phyloP scores from a whole-genome alignment of 2,329 filamentous ascomycete genomes.

The Trichophyton mentagrophytes region DNA sequence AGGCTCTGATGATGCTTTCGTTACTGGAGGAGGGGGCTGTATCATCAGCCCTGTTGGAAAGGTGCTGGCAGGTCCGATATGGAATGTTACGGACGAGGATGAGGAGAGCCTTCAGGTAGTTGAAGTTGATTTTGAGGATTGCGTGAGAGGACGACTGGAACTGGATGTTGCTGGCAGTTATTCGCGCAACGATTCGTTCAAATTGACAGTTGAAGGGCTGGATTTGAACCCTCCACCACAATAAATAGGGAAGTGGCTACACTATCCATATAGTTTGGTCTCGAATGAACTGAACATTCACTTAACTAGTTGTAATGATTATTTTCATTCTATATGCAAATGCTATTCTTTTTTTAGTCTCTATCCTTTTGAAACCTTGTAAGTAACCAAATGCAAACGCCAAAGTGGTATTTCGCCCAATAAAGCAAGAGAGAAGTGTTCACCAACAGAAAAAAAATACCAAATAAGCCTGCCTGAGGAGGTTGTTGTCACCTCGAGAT shows the following conservation, averaged over 20 bases:
- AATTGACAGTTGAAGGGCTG: constrained; percentile 46
- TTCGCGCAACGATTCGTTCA: constrained; percentile 57
- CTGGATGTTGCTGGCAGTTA: constrained; percentile 78
- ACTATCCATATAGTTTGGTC: background rate
- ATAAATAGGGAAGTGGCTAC: background rate
- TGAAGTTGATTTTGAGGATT: constrained; percentile 80
- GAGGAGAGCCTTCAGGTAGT: constrained; percentile 48
- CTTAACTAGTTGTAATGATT: background rate
- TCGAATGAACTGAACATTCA: background rate
- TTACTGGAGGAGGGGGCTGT: constrained; percentile 65
- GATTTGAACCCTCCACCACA: constrained; percentile 46
- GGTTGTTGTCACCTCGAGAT: background rate
- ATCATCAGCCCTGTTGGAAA: constrained; percentile 70
- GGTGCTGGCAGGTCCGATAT: constrained; percentile 67
- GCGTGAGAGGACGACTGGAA: constrained; percentile 66
- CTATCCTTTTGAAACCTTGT: background rate
- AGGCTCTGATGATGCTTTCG: constrained; percentile 35
- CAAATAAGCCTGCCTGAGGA: background rate
- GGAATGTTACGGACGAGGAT: constrained; percentile 52
- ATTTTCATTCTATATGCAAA: constrained; percentile 3
- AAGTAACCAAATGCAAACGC: background rate
- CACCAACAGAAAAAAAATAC: background rate
- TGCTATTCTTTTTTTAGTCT: constrained; percentile 3
- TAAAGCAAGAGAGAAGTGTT: background rate
- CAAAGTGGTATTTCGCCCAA: background rate